Evolutionary conservation across 345 rosid species (phyloP).

Genomic region (Brassica rapa): DNA sequence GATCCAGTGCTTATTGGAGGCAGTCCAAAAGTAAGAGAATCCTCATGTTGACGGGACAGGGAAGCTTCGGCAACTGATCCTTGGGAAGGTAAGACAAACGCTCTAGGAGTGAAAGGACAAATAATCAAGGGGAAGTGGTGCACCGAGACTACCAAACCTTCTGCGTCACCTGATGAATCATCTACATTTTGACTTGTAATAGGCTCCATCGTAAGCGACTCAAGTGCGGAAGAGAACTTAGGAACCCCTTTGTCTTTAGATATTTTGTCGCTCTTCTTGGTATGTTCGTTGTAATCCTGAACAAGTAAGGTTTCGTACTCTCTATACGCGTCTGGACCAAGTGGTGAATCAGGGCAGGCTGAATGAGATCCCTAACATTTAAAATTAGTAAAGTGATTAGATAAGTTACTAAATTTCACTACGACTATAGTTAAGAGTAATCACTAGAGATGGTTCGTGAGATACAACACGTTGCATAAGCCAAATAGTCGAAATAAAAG

Average conservation of each 20-base stretch:
- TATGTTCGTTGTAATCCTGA: conserved; percentile 89
- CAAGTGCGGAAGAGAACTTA: conserved; percentile 57
- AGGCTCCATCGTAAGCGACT: conserved; percentile 45
- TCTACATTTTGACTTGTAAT: conserved; percentile 43
- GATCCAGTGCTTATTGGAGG: conserved; percentile 75
- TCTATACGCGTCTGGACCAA: conserved; percentile 87
- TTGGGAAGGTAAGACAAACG: conserved; percentile 91
- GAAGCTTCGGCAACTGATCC: conserved; percentile 89
- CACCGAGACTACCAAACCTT: conserved; percentile 59
- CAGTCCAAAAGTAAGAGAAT: conserved; percentile 83
- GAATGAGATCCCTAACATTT: conserved; percentile 70
- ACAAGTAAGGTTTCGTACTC: conserved; percentile 89
- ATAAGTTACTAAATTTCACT: neutral
- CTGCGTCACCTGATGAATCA: conserved; percentile 34
- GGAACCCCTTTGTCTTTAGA: conserved; percentile 72
- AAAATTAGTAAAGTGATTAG: neutral
- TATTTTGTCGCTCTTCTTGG: conserved; percentile 48
- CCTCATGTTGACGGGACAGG: conserved; percentile 65
- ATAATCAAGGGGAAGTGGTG: conserved; percentile 86
- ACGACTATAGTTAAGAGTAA: neutral
- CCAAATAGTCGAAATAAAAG: neutral
- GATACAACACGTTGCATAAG: conserved; percentile 5
- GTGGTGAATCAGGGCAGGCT: conserved; percentile 79
- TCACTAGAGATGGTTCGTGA: conserved; percentile 9
- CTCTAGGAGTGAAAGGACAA: conserved; percentile 83